These are phyloP conservation scores for Chalaropsis ovoidea DNA, from an alignment of 2,329 filamentous ascomycete species.

Conservation along the genomic window DNA sequence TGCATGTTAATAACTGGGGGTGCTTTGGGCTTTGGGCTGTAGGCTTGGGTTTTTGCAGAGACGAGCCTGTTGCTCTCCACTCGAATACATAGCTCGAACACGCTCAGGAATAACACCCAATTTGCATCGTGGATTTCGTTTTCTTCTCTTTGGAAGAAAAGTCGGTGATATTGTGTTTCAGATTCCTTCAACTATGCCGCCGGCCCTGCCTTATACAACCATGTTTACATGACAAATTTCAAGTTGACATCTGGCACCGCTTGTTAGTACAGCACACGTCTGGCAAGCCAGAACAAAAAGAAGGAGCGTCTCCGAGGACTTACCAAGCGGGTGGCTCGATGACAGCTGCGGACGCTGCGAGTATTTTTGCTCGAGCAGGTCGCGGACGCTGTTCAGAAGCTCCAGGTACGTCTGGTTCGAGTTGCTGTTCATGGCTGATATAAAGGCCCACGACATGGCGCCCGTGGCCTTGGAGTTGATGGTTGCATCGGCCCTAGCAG, in stretches of 20 bases:
- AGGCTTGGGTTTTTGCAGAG: background rate
- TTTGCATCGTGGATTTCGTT: background rate
- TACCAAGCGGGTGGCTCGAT: slow-evolving; percentile 91
- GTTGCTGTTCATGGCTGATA: slow-evolving; percentile 80
- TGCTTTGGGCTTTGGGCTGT: too few relatives aligned
- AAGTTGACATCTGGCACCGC: slow-evolving; percentile 21
- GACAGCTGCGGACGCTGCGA: slow-evolving; percentile 92
- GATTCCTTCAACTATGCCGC: background rate
- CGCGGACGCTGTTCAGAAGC: slow-evolving; percentile 87
- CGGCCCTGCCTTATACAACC: background rate
- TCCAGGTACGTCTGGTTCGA: slow-evolving; percentile 94
- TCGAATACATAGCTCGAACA: too few relatives aligned
- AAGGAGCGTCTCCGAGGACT: slow-evolving; percentile 30
- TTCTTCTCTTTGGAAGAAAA: background rate
- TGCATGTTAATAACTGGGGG: background rate
- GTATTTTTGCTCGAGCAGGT: slow-evolving; percentile 78
- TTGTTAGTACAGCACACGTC: background rate
- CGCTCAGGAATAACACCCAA: too few relatives aligned
- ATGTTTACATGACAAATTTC: slow-evolving; percentile 25
- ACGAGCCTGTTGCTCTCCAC: background rate
- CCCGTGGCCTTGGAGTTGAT: slow-evolving; percentile 85
- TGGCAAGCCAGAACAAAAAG: background rate
- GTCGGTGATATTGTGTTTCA: background rate
- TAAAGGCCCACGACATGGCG: slow-evolving; percentile 97
- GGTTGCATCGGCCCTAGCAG: slow-evolving; percentile 68